Evolutionary conservation across 441 rosid genomes (phyloP).

Genomic region (Codiaeum variegatum): DNA sequence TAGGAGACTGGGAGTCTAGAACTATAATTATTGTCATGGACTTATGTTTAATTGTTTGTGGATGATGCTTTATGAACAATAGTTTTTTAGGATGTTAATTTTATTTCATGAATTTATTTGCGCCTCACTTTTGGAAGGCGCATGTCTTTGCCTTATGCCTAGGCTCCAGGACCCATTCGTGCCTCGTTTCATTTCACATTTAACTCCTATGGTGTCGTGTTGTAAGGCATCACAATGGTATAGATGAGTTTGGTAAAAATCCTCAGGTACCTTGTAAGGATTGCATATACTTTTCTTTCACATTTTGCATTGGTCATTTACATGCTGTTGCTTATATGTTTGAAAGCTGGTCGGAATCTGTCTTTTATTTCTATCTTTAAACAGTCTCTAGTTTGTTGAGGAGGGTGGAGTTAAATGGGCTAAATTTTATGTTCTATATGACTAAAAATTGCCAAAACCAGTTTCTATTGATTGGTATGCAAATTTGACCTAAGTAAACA

Average conservation of each 20-base stretch:
- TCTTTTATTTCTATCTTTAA: background rate
- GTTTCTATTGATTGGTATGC: slow-evolving; percentile 1
- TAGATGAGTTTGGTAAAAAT: background rate
- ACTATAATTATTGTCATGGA: too few species aligned
- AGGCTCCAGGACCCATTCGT: too few species aligned
- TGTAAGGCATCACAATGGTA: background rate
- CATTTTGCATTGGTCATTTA: background rate
- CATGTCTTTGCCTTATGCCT: too few species aligned
- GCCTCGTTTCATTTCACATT: too few species aligned
- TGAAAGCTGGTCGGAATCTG: background rate
- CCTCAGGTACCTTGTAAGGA: background rate
- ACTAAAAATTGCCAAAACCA: background rate
- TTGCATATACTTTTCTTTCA: background rate
- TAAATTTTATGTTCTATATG: background rate
- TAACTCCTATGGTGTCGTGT: too few species aligned
- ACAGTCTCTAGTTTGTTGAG: background rate
- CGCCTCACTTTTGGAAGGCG: too few species aligned
- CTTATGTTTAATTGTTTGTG: too few species aligned
- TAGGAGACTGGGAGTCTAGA: too few species aligned
- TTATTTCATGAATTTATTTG: too few species aligned
- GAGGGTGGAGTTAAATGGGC: background rate
- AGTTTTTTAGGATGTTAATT: too few species aligned
- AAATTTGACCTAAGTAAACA: background rate
- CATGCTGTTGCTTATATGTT: background rate
- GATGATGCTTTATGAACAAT: too few species aligned